Evolutionary conservation across 2,329 filamentous ascomycete species (phyloP).

Genomic region (Ceratocystis eucalypticola): DNA sequence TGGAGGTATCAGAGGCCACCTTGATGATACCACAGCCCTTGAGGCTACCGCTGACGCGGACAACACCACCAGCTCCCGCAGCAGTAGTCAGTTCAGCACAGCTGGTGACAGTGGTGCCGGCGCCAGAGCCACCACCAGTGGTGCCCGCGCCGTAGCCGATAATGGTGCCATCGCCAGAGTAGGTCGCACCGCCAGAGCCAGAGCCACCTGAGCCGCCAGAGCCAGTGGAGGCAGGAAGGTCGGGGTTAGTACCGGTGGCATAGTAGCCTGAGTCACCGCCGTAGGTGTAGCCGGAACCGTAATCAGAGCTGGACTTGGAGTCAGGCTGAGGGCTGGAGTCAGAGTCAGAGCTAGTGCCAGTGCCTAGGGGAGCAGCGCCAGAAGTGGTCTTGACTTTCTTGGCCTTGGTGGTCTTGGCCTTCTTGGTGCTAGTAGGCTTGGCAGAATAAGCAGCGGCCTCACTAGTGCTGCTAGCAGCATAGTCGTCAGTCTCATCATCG

Average conservation of each 20-base stretch:
- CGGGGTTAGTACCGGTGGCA: not conserved
- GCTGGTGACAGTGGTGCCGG: slow-evolving; percentile 33
- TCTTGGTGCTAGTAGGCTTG: slow-evolving; percentile 24
- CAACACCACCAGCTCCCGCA: slow-evolving; percentile 30
- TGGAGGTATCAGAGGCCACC: slow-evolving; percentile 36
- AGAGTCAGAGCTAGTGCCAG: not conserved
- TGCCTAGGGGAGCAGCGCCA: not conserved
- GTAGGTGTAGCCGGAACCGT: not conserved
- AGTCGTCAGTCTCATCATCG: not conserved
- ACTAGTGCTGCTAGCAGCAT: not conserved
- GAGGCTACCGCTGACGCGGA: slow-evolving; percentile 34
- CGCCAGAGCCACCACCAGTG: slow-evolving; percentile 34
- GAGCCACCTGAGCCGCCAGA: not conserved
- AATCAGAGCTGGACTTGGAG: not conserved
- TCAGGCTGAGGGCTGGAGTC: not conserved
- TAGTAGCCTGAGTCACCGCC: not conserved
- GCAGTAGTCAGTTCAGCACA: slow-evolving; percentile 31
- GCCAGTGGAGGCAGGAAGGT: not conserved
- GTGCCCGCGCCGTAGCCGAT: slow-evolving; percentile 29
- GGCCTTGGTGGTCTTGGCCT: slow-evolving; percentile 21
- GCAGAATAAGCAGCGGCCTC: slow-evolving; percentile 19
- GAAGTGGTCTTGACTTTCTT: slow-evolving; percentile 21
- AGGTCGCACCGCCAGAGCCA: not conserved
- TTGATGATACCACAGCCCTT: slow-evolving; percentile 32
- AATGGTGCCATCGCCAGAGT: slow-evolving; percentile 19